Evolutionary conservation across 202 grass and related monocot species (phyloP), one percentile per base, ranked within the genome.

Genomic region (Panicum hallii): DNA sequence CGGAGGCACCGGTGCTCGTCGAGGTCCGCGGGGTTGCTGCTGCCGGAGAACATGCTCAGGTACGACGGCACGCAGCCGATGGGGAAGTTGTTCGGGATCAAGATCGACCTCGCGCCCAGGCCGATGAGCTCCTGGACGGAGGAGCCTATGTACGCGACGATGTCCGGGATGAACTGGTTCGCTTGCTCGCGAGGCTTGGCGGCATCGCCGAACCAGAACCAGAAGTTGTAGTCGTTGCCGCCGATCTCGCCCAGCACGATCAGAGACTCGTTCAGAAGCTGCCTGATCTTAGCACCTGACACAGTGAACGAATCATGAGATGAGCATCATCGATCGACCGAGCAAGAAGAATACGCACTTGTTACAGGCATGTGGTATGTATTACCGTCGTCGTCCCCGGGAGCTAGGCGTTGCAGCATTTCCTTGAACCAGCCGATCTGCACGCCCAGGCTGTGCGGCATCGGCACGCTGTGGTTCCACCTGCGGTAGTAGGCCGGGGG

Each of bases 171-270:
- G n/a, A 82, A 86, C 13, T 91, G 72, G n/a, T 63, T 14, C 13
- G 82, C 70, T 63, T 55, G 9, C 12, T 90, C 74, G 11, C 76
- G 38, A 42, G 82, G 77, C 38, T 1, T 60, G 40, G 1, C 13
- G 46, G 0, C 17, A 1, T 38, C 2, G 50, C 4, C 11, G 60
- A 92, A 81, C 50, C 78, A 86, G 60, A 94, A 81, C 50, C 78
- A 86, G 46, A 74, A 44, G 79, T 94, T 90, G 78, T 94, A 92
- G 34, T 94, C 90, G 40, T 94, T 90, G 11, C 89, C 88, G 6
- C 93, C 93, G 15, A 94, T 94, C 75, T 92, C 93, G 9, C 93
- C 93, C 70, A 94, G 4, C 10, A 86, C 43, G 78, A 92, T 77
- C 41, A 94, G 47, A 19, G 90, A 88, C 32, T 73, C 89, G 9